phyloP scores from a whole-genome alignment of 768 basidiomycete species.

The Lactarius tabidus region DNA sequence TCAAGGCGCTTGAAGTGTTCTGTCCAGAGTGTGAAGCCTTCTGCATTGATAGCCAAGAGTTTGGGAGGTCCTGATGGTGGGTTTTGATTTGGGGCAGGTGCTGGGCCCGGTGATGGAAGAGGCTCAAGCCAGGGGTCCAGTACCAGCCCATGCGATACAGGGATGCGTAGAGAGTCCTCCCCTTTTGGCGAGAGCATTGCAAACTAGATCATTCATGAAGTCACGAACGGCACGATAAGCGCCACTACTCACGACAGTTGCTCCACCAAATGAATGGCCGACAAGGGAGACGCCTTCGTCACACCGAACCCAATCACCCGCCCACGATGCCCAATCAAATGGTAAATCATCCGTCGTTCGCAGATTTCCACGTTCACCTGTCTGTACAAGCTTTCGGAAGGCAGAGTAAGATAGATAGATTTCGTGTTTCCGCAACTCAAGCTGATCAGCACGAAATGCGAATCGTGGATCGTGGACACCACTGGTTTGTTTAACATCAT shows the following conservation, averaged over 20 bases:
- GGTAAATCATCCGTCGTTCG: constrained; percentile 46
- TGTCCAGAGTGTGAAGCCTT: constrained; percentile 75
- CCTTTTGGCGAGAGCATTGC: constrained; percentile 48
- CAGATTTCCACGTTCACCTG: constrained; percentile 22
- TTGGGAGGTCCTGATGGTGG: constrained; percentile 20
- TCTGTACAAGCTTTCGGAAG: constrained; percentile 50
- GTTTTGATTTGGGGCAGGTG: constrained; percentile 23
- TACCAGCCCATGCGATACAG: constrained; percentile 53
- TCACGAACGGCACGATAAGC: background rate
- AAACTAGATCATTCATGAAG: constrained; percentile 37
- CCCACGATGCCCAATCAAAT: constrained; percentile 46
- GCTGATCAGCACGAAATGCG: constrained; percentile 63
- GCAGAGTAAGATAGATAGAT: constrained; percentile 59
- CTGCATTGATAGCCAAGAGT: constrained; percentile 69
- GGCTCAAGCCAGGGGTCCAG: constrained; percentile 88
- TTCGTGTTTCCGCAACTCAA: constrained; percentile 65
- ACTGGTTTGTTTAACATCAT: constrained; percentile 27
- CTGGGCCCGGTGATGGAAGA: constrained; percentile 53
- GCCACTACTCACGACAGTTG: constrained; percentile 42
- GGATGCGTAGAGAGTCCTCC: constrained; percentile 40
- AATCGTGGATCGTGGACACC: constrained; percentile 26
- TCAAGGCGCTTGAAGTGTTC: constrained; percentile 61
- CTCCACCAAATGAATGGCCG: constrained; percentile 57
- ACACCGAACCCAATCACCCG: constrained; percentile 32
- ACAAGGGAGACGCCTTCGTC: constrained; percentile 38